Evolutionary conservation across 2,329 filamentous ascomycete genomes (phyloP), one percentile per base, ranked within the genome.

Genomic region (Canariomyces notabilis): DNA sequence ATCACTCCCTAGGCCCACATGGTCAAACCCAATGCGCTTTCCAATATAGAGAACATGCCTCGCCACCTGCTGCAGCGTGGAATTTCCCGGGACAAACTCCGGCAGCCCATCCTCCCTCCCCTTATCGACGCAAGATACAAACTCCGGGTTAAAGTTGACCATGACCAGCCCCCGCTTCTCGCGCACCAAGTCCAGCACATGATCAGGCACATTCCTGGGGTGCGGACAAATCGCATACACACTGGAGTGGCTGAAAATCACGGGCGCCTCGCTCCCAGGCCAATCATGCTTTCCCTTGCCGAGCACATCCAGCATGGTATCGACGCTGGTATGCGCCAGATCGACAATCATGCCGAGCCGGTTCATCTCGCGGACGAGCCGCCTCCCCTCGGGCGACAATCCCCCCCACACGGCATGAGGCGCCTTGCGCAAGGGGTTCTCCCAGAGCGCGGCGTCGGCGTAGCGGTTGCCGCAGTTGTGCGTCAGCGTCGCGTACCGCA

Each of bases 381-480:
- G 63, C 42, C 79, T 76, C 4, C 91, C 91, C 1, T 75, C 74
- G 1, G 75, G 70, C 49, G 85, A 91, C 1, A 97, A 73, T 2
- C 91, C 91, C 42, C 76, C 70, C 79, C 83, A 87, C 46, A 76
- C 69, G 0, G 85, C 79, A 42, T 37, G 16, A 1, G 76, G 64
- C 49, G 78, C 72, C 64, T 70, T 66, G 55, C 68, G 61, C 12
- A 71, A 56, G 1, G 77, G 75, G 22, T 69, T 63, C 51, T 84
- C 72, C 56, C 74, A 71, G 5, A 93, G 66, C 2, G 90, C 90
- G 4, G 89, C 86, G 63, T 96, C 91, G 39, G 89, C 89, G 64
- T 86, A 96, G 40, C 74, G 77, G 67, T 95, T 97, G 65, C 94
- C 87, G 67, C 90, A 96, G 65, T 95, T 95, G 72, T 95, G 91